A percentile compares a stretch with the other conserved stretches of the same genome.
These are phyloP conservation scores for Chlorella vulgaris DNA, from an alignment of 139 green algal species.

Conservation along the genomic window DNA sequence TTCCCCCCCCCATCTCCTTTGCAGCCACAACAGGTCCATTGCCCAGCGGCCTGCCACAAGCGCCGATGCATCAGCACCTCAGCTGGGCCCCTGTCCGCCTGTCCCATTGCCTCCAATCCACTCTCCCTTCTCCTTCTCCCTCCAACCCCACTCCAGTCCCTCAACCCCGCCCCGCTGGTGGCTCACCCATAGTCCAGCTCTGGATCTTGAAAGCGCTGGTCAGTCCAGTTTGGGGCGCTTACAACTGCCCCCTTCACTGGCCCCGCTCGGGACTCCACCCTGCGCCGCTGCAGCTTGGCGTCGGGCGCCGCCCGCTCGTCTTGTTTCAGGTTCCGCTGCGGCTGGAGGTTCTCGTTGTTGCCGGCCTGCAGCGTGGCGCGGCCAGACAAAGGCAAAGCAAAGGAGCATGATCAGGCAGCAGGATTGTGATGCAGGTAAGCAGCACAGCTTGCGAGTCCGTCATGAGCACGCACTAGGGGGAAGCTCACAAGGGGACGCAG, in stretches of 20 bases:
- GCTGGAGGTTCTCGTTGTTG: slow-evolving; percentile 1
- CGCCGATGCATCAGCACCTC: too few species aligned
- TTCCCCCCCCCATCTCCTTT: too few species aligned
- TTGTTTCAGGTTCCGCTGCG: neutral
- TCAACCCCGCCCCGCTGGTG: neutral
- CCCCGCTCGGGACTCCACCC: neutral
- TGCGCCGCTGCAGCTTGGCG: neutral
- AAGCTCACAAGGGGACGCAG: too few species aligned
- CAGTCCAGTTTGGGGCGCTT: neutral
- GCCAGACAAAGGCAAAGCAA: neutral
- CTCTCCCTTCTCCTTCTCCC: neutral
- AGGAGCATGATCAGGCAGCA: neutral
- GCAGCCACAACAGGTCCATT: too few species aligned
- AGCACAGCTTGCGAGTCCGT: too few species aligned
- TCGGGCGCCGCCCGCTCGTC: neutral
- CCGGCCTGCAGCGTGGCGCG: neutral
- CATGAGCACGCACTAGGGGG: too few species aligned
- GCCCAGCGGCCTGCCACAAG: too few species aligned
- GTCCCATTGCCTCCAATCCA: too few species aligned
- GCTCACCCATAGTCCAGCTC: neutral
- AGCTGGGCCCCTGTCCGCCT: too few species aligned
- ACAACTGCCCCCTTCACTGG: neutral
- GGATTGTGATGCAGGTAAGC: neutral
- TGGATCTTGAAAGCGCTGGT: neutral
- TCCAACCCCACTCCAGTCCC: neutral